Evolutionary conservation across 768 basidiomycete genomes (phyloP), one percentile per base, ranked within the genome.

Genomic region (Amanita muscaria): DNA sequence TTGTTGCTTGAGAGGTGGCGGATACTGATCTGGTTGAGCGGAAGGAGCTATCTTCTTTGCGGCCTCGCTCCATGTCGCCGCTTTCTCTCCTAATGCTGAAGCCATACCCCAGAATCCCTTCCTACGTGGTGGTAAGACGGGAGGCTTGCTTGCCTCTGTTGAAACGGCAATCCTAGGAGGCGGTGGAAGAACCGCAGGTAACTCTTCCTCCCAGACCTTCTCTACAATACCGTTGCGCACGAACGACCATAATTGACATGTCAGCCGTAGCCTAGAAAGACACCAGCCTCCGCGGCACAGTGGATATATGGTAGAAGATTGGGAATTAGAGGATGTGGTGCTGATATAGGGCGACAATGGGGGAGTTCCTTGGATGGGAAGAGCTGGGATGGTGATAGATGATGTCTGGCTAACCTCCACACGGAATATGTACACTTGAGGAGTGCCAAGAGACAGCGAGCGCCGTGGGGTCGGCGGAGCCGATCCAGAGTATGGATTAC

Each of bases 191-290:
- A 63, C 56, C 1, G 60, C 47, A n/a, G 73, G 66, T 5, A 74
- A 54, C 46, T 83, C 87, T 50, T 93, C 91, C 45, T 89, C 84
- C 92, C 92, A 96, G 4, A 94, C 67, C 52, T 81, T 83, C 48
- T 91, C 88, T 15, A 94, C 70, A 43, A 96, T 68, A 8, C 84
- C 78, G 0, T 77, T 80, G 18, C 89, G 77, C 40, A 94, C 80
- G 55, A 88, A 94, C 14, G 84, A 78, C 90, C 91, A 96, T 11
- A 94, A 65, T 3, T 82, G 83, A 61, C 90, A 93, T n/a, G 91
- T 89, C 29, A 83, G 72, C 10, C 91, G 78, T 15, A 96, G 68
- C 6, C 92, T 77, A 4, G 74, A 66, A 12, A 94, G 68, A 59
- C 91, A 94, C 83, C 90, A 94, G n/a, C 86, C 81, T 14, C 75